A percentile compares a stretch with the other conserved stretches of the same genome.
These are phyloP conservation scores for Breynia disticha DNA, from an alignment of 441 rosid genomes.

Conservation along the genomic window DNA sequence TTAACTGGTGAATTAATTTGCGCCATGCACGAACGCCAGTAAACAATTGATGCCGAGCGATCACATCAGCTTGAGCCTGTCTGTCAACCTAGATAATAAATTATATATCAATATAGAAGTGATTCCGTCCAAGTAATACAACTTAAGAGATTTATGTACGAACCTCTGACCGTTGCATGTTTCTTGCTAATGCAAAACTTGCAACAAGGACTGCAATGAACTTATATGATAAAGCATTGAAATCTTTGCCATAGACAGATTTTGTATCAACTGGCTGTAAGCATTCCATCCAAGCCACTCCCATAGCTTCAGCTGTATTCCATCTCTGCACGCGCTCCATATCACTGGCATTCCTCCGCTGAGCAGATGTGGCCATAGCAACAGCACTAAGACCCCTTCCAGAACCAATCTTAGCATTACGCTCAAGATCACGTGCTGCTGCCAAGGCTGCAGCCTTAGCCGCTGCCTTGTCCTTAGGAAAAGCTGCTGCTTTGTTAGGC, in stretches of 20 bases:
- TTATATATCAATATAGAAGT: slow-evolving; percentile 9
- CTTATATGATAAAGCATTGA: slow-evolving; percentile 92
- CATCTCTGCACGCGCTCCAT: slow-evolving; percentile 91
- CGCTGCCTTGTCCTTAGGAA: slow-evolving; percentile 92
- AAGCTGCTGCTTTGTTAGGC: slow-evolving; percentile 47
- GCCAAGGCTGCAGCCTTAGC: slow-evolving; percentile 99
- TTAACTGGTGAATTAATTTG: slow-evolving; percentile 78
- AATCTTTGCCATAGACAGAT: slow-evolving; percentile 98
- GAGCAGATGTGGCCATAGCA: slow-evolving; percentile 99
- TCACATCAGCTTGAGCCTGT: slow-evolving; percentile 69
- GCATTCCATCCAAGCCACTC: slow-evolving; percentile 99
- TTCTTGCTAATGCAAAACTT: slow-evolving; percentile 98
- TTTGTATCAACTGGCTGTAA: slow-evolving; percentile 87
- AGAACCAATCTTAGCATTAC: slow-evolving; percentile 96
- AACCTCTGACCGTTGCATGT: slow-evolving; percentile 98
- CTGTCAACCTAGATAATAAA: slow-evolving; percentile 66
- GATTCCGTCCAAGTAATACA: slow-evolving; percentile 10
- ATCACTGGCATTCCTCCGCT: slow-evolving; percentile 83
- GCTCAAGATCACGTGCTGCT: slow-evolving; percentile 99
- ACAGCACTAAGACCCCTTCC: slow-evolving; percentile 99
- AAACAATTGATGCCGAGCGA: slow-evolving; percentile 47
- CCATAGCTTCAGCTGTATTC: slow-evolving; percentile 96
- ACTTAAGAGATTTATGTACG: slow-evolving; percentile 17
- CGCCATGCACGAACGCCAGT: slow-evolving; percentile 88
- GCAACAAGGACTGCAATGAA: slow-evolving; percentile 95